Base-by-base conservation (phyloP, 805 yeast species). In the Candida piceae region DNA sequence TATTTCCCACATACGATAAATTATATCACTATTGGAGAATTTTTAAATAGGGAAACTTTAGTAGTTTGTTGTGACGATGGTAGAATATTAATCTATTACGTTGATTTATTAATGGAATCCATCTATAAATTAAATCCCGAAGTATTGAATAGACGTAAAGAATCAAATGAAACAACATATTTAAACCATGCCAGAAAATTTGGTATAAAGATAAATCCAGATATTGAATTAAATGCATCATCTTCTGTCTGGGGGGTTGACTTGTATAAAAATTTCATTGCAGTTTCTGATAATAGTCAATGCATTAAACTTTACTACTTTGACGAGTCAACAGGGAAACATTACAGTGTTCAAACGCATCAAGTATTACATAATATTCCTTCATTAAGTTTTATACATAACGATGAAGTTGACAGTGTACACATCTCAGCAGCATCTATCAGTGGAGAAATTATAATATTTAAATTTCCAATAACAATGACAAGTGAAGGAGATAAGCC, bases 211-310 rank as follows among this genome's bases (percentile, higher is more conserved):
- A 39, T 46, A 25, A 38, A 13, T 12, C 54, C 61, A 15, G 43
- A 56, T 44, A 40, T 48, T 28, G 43, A 57, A 53, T 37, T 71
- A 3, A 59, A 55, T 22, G 46, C 70, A 32, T 59, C 59, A 5
- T 57, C 70, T 2, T 75, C 83, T 1, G 75, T 70, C 2, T 81
- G 88, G 88, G 84, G 85, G 0, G 46, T 76, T 15, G 84, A 77
- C 48, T 55, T 71, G 26, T 44, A 55, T n/a, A 49, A 46, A 4
- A 42, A 31, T 62, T 55, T 72, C 29, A 42, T 80, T 11, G 73
- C 62, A 0, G 66, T 70, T 0, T 70, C 83, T 1, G 84, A 78
- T 43, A 80, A 80, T 46, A 63, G 75, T 4, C 74, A 67, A 36
- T 52, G 57, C 5, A 57, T 77, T 2, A 61, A 71, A 0, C 40